Evolutionary conservation across 352 stramenopile species (phyloP).

Genomic region (Chloridella minuta): DNA sequence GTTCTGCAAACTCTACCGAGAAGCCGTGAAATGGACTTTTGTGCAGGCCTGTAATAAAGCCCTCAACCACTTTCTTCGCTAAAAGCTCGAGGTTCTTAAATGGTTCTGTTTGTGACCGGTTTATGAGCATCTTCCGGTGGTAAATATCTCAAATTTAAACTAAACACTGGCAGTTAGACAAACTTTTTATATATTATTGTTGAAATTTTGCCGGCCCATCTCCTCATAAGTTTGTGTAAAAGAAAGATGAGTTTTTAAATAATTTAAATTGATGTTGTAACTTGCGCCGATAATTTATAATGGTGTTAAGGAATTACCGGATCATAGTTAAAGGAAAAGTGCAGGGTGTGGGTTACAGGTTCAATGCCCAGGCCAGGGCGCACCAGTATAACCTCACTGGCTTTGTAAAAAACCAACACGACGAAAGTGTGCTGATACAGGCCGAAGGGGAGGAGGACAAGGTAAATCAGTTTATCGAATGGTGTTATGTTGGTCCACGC

Average conservation of each 20-base stretch:
- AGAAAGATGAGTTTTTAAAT: too few relatives aligned
- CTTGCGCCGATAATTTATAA: too few relatives aligned
- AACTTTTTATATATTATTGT: background rate
- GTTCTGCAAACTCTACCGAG: background rate
- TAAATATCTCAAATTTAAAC: background rate
- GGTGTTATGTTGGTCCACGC: background rate
- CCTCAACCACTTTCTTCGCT: background rate
- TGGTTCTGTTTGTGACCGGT: background rate
- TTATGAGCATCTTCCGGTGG: background rate
- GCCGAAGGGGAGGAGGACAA: background rate
- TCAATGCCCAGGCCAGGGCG: background rate
- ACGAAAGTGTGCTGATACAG: background rate
- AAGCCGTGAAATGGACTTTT: background rate
- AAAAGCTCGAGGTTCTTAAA: background rate
- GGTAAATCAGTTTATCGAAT: background rate
- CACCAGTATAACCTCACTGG: background rate
- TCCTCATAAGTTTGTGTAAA: too few relatives aligned
- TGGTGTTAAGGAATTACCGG: background rate
- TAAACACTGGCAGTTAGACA: background rate
- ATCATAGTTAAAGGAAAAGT: background rate
- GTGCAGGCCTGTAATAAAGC: background rate
- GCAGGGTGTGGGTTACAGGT: background rate
- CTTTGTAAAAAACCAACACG: background rate
- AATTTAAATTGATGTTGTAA: too few relatives aligned
- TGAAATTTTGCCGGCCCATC: too few relatives aligned